Base-by-base conservation (phyloP, 345 rosid species). In the Salix arbutifolia region DNA sequence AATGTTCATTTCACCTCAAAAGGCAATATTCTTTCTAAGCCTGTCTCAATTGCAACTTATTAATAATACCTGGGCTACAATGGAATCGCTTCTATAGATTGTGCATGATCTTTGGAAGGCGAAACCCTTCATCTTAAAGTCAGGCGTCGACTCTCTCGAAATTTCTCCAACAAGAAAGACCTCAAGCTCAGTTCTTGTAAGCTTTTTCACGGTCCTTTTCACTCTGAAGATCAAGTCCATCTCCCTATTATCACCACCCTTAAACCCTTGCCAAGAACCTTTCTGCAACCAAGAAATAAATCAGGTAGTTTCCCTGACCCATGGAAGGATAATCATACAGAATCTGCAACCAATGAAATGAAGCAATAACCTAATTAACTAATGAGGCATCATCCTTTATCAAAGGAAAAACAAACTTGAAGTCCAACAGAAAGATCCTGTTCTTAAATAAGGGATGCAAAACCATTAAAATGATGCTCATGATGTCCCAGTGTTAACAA, bases 31-130 rank as follows among this genome's bases (percentile, higher is more conserved):
- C n/a, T n/a, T n/a, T n/a, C n/a, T n/a, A n/a, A n/a, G n/a, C n/a
- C n/a, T n/a, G n/a, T n/a, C n/a, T n/a, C n/a, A n/a, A n/a, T n/a
- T n/a, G n/a, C n/a, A n/a, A n/a, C n/a, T 17, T 28, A 74, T 42
- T 26, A 66, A 65, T 42, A 11, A 18, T 86, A 90, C 98, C 98
- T 96, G 94, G 6, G 97, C 99, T 1, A 90, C 86, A 13, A 92
- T 85, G 64, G 89, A 88, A 75, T 92, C 78, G 48, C 80, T 91
- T 75, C 71, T 82, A 71, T 85, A 91, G 42, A 96, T 86, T 40
- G 94, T 92, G 82, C 92, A 96, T 0, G 99, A 91, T 86, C 86
- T 89, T 85, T 86, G 94, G 81, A 91, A 96, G 35, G 88, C 85
- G 67, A 74, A 86, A 40, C 99, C 98, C 86, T 79, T 89, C 75